Evolutionary conservation across 1,284 basidiomycete species (phyloP).

Genomic region (Irpex sp.): DNA sequence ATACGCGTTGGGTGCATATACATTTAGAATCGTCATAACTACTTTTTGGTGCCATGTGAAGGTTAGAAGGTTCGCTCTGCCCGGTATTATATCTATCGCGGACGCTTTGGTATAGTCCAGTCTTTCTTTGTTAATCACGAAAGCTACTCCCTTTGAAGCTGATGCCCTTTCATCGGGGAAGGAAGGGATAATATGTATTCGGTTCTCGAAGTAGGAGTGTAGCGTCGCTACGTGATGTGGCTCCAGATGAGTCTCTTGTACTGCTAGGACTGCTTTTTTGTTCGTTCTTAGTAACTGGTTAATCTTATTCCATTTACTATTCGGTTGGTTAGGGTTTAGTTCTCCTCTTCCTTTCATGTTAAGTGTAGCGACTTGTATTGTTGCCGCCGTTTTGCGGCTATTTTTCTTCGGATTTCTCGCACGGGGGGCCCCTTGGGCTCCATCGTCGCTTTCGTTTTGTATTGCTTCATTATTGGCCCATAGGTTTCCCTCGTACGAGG

Average conservation of each 20-base stretch:
- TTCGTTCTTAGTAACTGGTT: not conserved
- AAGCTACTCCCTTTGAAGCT: not conserved
- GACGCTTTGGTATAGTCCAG: not conserved
- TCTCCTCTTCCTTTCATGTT: not conserved
- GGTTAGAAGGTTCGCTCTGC: conserved; percentile 2
- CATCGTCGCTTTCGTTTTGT: not conserved
- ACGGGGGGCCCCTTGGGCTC: not conserved
- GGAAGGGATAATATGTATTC: not conserved
- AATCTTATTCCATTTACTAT: not conserved
- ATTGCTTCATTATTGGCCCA: too few species aligned
- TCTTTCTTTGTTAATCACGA: not conserved
- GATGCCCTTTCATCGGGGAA: not conserved
- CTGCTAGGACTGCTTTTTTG: not conserved
- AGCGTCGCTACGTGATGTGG: not conserved
- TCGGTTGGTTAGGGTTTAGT: not conserved
- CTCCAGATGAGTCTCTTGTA: not conserved
- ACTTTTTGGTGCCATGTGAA: conserved; percentile 10
- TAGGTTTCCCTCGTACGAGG: too few species aligned
- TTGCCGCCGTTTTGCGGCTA: not conserved
- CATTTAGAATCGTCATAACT: conserved; percentile 12
- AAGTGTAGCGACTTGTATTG: not conserved
- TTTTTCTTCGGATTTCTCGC: not conserved
- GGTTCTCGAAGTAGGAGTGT: not conserved
- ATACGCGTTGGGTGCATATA: conserved; percentile 23
- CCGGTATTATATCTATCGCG: not conserved